Conservation (phyloP, 495 filamentous ascomycete genomes). For the Oleoguttula mirabilis region DNA sequence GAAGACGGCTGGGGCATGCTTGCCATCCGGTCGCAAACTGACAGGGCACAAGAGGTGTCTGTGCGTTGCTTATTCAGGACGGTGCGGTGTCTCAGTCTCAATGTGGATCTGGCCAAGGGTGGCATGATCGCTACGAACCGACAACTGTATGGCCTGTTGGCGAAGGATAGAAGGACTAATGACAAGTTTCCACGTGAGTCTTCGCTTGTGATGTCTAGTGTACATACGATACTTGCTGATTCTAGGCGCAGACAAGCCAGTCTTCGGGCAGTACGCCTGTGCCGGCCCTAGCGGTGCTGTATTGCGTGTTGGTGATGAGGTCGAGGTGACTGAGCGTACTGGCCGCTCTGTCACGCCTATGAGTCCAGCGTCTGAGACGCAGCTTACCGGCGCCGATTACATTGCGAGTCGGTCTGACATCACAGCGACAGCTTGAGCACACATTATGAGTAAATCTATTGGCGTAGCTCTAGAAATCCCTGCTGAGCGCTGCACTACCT, state of each 20-base stretch:
- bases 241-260: conserved; percentile 10
- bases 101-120: conserved; percentile 16
- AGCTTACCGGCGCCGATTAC: too few species aligned
- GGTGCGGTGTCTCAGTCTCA: conserved; percentile 17
- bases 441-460: too few species aligned
- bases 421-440: too few species aligned
- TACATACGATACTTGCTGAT: not conserved
- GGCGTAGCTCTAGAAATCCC: too few species aligned
- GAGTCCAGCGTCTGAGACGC: too few species aligned
- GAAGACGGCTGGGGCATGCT: conserved; percentile 19
- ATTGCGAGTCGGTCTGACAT: too few species aligned
- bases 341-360: not conserved
- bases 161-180: conserved; percentile 18
- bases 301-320: conserved; percentile 17
- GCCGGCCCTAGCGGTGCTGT: conserved; percentile 19
- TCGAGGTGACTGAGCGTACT: conserved; percentile 15
- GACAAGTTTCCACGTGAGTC: conserved; percentile 14
- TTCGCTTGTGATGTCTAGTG: not conserved
- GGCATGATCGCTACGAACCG: conserved; percentile 12
- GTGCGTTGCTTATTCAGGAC: conserved; percentile 17
- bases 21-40: conserved; percentile 9
- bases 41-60: conserved; percentile 12
- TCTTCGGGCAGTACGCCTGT: conserved; percentile 22
- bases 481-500: too few species aligned
- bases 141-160: conserved; percentile 19